Evolutionary conservation across 1,284 basidiomycete species (phyloP).

Genomic region (Rhodotorula sp.): DNA sequence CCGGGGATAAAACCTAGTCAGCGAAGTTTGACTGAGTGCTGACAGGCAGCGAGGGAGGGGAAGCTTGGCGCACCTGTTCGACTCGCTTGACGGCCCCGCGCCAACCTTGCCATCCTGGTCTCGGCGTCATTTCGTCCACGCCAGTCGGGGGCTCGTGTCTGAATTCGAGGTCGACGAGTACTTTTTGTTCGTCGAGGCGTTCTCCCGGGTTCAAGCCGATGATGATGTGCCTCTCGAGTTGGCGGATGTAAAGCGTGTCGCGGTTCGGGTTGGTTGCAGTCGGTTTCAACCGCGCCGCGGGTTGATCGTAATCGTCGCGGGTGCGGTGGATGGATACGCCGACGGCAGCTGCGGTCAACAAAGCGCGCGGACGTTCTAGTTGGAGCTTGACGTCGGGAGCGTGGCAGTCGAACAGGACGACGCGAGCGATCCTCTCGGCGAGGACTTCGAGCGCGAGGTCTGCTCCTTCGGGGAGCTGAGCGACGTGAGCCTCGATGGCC

Average conservation of each 20-base stretch:
- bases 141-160: conserved; percentile 42
- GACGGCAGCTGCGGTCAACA: conserved; percentile 30
- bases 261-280: conserved; percentile 28
- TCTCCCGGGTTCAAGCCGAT: conserved; percentile 74
- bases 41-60: no score
- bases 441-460: conserved; percentile 25
- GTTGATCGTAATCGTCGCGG: conserved; percentile 21
- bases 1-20: no score
- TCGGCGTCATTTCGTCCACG: conserved; percentile 26
- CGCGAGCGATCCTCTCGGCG: conserved; percentile 31
- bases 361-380: conserved; percentile 27
- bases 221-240: conserved; percentile 55
- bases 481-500: conserved; percentile 43
- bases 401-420: conserved; percentile 30
- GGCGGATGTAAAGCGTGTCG: conserved; percentile 52
- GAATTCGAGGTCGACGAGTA: conserved; percentile 62
- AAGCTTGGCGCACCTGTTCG: conserved; percentile 54
- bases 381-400: conserved; percentile 37
- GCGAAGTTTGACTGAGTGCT: background rate
- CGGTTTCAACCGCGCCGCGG: background rate
- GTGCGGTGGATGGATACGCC: conserved; percentile 30
- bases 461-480: background rate
- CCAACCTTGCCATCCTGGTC: conserved; percentile 50
- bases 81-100: conserved; percentile 51
- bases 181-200: conserved; percentile 64